Conservation (phyloP, 2,329 filamentous ascomycete species). For the Pseudogymnoascus pannorum region DNA sequence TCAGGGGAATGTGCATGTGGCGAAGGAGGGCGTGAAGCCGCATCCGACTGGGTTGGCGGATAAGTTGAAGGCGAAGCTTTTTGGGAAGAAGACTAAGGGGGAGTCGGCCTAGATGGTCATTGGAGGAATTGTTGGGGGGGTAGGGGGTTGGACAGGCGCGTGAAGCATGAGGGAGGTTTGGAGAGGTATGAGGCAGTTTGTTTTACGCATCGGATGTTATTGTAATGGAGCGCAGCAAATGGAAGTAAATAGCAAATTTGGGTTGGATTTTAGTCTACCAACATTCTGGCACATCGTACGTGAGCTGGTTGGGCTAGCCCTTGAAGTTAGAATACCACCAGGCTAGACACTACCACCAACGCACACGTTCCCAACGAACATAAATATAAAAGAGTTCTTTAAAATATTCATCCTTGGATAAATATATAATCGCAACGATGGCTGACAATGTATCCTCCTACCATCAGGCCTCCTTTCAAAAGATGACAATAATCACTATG, state of each 20-base stretch:
- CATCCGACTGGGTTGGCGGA: conserved; percentile 38
- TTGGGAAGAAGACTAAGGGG: conserved; percentile 26
- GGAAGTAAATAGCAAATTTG: neutral
- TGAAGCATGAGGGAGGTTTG: neutral
- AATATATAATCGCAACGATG: neutral
- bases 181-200: neutral
- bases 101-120: conserved; percentile 10
- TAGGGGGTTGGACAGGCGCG: neutral
- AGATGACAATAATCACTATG: neutral
- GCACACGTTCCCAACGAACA: neutral
- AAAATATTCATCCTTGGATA: neutral
- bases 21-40: conserved; percentile 25
- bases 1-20: conserved; percentile 31
- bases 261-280: neutral
- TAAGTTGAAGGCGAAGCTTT: conserved; percentile 37
- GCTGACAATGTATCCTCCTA: neutral
- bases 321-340: neutral
- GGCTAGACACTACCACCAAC: neutral
- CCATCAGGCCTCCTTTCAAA: neutral
- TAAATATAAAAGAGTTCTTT: neutral
- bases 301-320: neutral
- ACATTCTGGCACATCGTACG: neutral
- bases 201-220: neutral
- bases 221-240: neutral
- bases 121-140: neutral